Evolutionary conservation across 345 rosid genomes (phyloP).

Genomic region (Excoecaria cochinchinensis): DNA sequence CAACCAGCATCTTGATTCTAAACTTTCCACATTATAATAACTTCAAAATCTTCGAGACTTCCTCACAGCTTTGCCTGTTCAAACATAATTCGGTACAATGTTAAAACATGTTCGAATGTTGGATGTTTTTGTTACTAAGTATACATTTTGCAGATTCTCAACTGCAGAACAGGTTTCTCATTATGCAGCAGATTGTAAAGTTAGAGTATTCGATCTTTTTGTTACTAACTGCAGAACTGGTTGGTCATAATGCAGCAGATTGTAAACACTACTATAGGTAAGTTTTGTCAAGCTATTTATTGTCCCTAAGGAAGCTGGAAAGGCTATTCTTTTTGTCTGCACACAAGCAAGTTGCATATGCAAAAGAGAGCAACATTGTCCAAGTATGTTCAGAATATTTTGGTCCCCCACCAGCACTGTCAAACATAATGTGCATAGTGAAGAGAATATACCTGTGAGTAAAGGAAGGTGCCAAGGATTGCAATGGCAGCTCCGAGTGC

Average conservation of each 20-base stretch:
- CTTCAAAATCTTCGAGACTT: slow-evolving; percentile 1
- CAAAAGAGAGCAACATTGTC: slow-evolving; percentile 9
- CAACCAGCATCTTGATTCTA: slow-evolving; percentile 4
- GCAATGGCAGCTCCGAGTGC: slow-evolving; percentile 98
- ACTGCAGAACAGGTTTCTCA: too few species aligned
- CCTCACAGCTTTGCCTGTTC: slow-evolving; percentile 27
- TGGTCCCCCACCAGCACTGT: slow-evolving; percentile 16
- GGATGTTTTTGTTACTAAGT: not conserved
- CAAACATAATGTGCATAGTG: not conserved
- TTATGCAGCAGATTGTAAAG: too few species aligned
- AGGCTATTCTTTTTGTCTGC: slow-evolving; percentile 24
- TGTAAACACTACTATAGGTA: too few species aligned
- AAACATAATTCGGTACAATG: slow-evolving; percentile 1
- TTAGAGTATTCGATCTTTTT: too few species aligned
- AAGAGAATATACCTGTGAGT: slow-evolving; percentile 73
- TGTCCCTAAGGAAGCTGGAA: slow-evolving; percentile 8
- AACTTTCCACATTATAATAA: not conserved
- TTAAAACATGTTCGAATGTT: not conserved
- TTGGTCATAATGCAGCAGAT: too few species aligned
- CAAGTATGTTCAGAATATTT: not conserved
- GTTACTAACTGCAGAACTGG: too few species aligned
- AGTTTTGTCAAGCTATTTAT: too few species aligned
- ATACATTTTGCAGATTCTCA: not conserved
- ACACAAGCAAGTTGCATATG: slow-evolving; percentile 21
- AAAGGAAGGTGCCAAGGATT: slow-evolving; percentile 90